Evolutionary conservation across 352 stramenopile genomes (phyloP).

Genomic region (Peronospora farinosa): DNA sequence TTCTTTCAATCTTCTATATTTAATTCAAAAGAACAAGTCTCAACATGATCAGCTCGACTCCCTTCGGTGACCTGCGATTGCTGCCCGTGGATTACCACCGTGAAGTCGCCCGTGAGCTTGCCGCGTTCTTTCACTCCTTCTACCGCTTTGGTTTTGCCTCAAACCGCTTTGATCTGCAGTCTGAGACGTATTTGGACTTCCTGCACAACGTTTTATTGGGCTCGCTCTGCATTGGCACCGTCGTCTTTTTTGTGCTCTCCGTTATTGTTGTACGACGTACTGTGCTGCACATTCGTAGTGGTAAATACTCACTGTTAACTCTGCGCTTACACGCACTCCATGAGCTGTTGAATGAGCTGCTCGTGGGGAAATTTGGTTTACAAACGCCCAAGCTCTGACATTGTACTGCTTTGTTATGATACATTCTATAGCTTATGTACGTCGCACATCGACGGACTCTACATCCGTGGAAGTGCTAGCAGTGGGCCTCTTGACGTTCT

Average conservation of each 20-base stretch:
- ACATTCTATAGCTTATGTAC: conserved; percentile 34
- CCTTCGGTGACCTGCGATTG: conserved; percentile 36
- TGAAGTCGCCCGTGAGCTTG: conserved; percentile 55
- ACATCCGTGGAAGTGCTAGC: conserved; percentile 59
- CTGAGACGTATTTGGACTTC: conserved; percentile 51
- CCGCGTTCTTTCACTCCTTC: conserved; percentile 75
- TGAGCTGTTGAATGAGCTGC: neutral
- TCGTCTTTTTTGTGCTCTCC: conserved; percentile 61
- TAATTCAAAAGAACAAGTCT: conserved; percentile 12
- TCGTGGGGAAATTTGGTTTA: neutral
- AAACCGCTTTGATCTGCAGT: conserved; percentile 48
- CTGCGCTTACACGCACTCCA: neutral
- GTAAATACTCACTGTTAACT: conserved; percentile 15
- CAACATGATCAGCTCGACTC: conserved; percentile 13
- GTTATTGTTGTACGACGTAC: conserved; percentile 63
- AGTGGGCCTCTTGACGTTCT: conserved; percentile 66
- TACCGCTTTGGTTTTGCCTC: conserved; percentile 60
- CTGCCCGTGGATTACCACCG: conserved; percentile 65
- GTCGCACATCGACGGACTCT: conserved; percentile 37
- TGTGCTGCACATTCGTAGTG: conserved; percentile 62
- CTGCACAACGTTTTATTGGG: conserved; percentile 66
- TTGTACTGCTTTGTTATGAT: conserved; percentile 2
- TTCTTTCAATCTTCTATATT: neutral
- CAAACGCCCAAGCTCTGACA: conserved; percentile 10
- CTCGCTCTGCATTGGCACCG: conserved; percentile 50